Evolutionary conservation across 2,329 filamentous ascomycete genomes (phyloP), one percentile per base, ranked within the genome.

Genomic region (Ceratocystis lukuohia): DNA sequence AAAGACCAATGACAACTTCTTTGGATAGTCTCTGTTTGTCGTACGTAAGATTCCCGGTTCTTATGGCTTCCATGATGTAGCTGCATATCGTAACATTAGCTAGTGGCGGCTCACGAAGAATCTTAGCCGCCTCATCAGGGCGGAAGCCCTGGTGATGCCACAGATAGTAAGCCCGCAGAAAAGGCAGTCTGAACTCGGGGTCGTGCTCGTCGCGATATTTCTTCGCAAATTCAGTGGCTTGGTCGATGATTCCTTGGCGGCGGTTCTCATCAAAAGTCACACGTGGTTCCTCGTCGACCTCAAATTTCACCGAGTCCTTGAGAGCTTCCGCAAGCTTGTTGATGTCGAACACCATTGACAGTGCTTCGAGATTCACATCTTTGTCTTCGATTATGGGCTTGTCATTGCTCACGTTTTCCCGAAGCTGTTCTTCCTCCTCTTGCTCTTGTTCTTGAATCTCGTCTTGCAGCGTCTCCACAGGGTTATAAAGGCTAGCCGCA

Each of bases 21-120:
- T 70, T 68, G 28, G 73, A 74, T 33, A 86, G 69, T 57, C 82
- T 76, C 5, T 72, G 70, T 57, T 72, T 76, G 12, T 82, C 77
- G 69, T 78, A 84, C 0, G 80, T 77, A 12, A 87, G 70, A 15
- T 74, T 75, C 70, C 85, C 84, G 5, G 74, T 57, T 61, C 75
- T 74, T 28, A 89, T 74, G 0, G 81, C 80, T 7, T 81, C 76
- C 1, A 87, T 72, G 7, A 90, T 82, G 70, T 88, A 88, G 0
- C 71, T 74, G 1, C 78, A 76, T 1, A 88, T 83, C 0, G 84
- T 88, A 15, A 71, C 73, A 0, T 74, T 76, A 69, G 80, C 77
- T 2, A 89, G 72, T 1, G 87, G 85, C 15, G 85, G 84, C 8
- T 83, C 76, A 1, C 85, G 78, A n/a, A 88, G 74, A 1, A 88